Conservation (phyloP, 345 rosid species). For the Gossypium stocksii region DNA sequence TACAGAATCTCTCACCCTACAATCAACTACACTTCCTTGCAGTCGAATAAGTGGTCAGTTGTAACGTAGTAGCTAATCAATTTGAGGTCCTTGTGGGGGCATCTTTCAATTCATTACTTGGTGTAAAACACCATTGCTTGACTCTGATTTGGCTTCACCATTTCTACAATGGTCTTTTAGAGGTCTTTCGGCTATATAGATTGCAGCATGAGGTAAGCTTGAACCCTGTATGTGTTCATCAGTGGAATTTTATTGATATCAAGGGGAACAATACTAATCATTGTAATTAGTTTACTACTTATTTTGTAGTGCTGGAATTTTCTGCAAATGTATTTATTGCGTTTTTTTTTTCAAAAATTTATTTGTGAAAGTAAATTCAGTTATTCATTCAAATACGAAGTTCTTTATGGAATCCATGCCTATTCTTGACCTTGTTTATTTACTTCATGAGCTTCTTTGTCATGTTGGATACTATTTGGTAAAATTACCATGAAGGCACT, state of each 20-base stretch:
- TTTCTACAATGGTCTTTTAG: conserved; percentile 11
- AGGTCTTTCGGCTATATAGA: conserved; percentile 12
- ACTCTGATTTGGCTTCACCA: conserved; percentile 14
- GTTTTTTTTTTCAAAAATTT: background rate
- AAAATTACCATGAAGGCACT: too few relatives aligned
- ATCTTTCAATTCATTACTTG: conserved; percentile 25
- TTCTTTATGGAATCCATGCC: background rate
- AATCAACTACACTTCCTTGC: conserved; percentile 6
- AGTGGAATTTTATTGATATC: conserved; percentile 9
- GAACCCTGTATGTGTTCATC: conserved; percentile 11
- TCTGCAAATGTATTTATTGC: background rate
- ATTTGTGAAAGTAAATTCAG: background rate
- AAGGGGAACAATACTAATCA: conserved; percentile 8
- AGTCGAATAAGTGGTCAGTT: conserved; percentile 18
- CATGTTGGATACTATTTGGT: too few relatives aligned
- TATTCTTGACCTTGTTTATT: background rate
- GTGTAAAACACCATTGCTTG: conserved; percentile 17
- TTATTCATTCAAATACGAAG: background rate
- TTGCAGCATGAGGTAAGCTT: conserved; percentile 19
- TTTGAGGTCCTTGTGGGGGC: conserved; percentile 21
- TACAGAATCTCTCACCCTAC: background rate
- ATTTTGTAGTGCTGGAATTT: conserved; percentile 10
- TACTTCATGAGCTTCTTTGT: background rate
- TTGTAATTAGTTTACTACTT: conserved; percentile 17
- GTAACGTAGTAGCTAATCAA: conserved; percentile 6